Conservation (phyloP, 257 asterid genomes). For the Euphrasia confusa region DNA sequence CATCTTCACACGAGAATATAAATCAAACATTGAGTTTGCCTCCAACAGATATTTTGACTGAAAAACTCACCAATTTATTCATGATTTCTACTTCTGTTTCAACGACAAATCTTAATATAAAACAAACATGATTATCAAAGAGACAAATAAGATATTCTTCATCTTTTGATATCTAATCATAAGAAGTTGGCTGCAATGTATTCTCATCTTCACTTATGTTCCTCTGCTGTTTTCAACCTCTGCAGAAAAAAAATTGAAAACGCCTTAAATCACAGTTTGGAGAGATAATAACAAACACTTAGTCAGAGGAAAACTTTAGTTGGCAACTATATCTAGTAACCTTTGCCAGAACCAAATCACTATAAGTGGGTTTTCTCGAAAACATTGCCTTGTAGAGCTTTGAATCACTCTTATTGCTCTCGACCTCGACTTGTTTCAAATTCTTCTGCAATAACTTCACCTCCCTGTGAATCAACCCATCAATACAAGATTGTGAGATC, state of each 20-base stretch:
- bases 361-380: slow-evolving; percentile 34
- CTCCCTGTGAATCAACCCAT: slow-evolving; percentile 40
- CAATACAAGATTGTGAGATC: not conserved
- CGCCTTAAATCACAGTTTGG: not conserved
- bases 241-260: slow-evolving; percentile 11
- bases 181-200: not conserved
- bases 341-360: slow-evolving; percentile 37
- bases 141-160: no score
- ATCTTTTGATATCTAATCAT: no score
- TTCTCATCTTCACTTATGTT: slow-evolving; percentile 25
- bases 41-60: no score
- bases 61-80: no score
- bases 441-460: slow-evolving; percentile 48
- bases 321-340: slow-evolving; percentile 26
- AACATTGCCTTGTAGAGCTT: slow-evolving; percentile 52
- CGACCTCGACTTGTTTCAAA: slow-evolving; percentile 46
- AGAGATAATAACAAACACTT: not conserved
- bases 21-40: no score
- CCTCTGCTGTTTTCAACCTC: slow-evolving; percentile 38
- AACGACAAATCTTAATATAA: no score
- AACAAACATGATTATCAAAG: no score
- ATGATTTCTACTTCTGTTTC: no score
- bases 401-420: slow-evolving; percentile 55
- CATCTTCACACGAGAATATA: no score
- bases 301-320: not conserved